Evolutionary conservation across 106 monocot species (phyloP).

Genomic region (Phalaenopsis equestris): DNA sequence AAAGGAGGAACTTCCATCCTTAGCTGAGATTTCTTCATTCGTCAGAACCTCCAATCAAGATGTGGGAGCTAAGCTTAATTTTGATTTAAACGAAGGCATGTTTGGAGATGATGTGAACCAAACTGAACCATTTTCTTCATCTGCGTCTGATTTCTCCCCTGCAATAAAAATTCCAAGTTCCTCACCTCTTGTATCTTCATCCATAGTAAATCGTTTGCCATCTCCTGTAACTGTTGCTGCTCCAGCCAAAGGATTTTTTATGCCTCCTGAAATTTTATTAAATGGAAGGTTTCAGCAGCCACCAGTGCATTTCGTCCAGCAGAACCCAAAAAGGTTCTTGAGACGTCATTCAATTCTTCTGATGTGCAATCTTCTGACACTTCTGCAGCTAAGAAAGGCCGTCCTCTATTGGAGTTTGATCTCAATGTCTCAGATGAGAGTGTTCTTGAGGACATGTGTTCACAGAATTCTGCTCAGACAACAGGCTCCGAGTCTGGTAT

Average conservation of each 20-base stretch:
- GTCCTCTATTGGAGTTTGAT: constrained; percentile 44
- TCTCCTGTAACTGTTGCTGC: constrained; percentile 53
- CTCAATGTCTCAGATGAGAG: constrained; percentile 68
- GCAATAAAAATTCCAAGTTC: constrained; percentile 13
- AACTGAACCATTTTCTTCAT: constrained; percentile 16
- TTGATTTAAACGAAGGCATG: constrained; percentile 75
- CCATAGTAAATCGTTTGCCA: constrained; percentile 14
- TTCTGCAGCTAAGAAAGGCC: constrained; percentile 15
- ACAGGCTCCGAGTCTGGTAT: constrained; percentile 19
- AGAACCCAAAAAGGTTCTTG: constrained; percentile 59
- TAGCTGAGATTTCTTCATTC: constrained; percentile 8
- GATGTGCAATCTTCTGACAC: constrained; percentile 22
- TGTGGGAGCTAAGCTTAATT: constrained; percentile 25
- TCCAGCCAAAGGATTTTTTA: constrained; percentile 67
- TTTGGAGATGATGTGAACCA: constrained; percentile 34
- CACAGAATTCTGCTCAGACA: constrained; percentile 25
- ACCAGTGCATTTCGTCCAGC: constrained; percentile 83
- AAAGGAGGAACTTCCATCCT: constrained; percentile 18
- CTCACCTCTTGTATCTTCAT: constrained; percentile 16
- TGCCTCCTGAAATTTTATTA: constrained; percentile 53
- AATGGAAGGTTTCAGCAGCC: constrained; percentile 75
- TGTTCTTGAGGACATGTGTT: constrained; percentile 41
- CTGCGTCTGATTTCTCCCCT: constrained; percentile 15
- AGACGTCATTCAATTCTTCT: constrained; percentile 40
- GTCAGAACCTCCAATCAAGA: constrained; percentile 1